Base-by-base conservation (phyloP, 2,329 filamentous ascomycete genomes). In the Monilinia polystroma region DNA sequence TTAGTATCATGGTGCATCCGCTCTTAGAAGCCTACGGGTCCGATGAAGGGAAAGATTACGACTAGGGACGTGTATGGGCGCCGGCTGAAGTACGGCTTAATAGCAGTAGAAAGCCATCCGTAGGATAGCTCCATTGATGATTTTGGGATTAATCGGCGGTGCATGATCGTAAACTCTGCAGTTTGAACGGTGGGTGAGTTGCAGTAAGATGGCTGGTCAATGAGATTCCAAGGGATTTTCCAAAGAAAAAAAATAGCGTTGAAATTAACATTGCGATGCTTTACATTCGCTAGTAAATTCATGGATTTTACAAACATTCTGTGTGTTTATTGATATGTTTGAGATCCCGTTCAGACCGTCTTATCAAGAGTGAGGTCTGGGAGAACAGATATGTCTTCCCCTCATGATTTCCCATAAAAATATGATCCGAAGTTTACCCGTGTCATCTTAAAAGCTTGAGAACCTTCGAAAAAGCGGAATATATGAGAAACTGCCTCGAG, bases 71-170 rank as follows among this genome's bases (percentile, higher is more conserved):
- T 54, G 67, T 72, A 16, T 72, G 70, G 70, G 58, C 62, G 45
- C 47, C 62, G 0, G 70, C 64, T 8, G 70, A 65, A 43, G 71
- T 72, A 26, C 72, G 69, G 72, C 63, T 73, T 45, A 66, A 72
- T 62, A 72, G 71, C 53, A 72, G 71, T 45, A 43, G 18, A 4
- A 8, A 4, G 8, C 11, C 43, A 18, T 38, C 43, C 4, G 29
- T 38, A 7, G 16, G 45, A 20, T 58, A 58, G 41, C 55, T 45
- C n/a, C 23, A 4, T 45, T 49, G 32, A 29, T 11, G 18, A 6
- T 4, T 14, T 58, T 2, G 5, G 47, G 45, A 14, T 1, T n/a
- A n/a, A 11, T 59, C 6, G 16, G 11, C 56, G 41, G 32, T 16
- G 26, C 18, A 47, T 26, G 5, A 18, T 41, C 12, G n/a, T 57